These are phyloP conservation scores for Cerrena zonata DNA, from an alignment of 1,284 basidiomycete genomes.

Conservation along the genomic window DNA sequence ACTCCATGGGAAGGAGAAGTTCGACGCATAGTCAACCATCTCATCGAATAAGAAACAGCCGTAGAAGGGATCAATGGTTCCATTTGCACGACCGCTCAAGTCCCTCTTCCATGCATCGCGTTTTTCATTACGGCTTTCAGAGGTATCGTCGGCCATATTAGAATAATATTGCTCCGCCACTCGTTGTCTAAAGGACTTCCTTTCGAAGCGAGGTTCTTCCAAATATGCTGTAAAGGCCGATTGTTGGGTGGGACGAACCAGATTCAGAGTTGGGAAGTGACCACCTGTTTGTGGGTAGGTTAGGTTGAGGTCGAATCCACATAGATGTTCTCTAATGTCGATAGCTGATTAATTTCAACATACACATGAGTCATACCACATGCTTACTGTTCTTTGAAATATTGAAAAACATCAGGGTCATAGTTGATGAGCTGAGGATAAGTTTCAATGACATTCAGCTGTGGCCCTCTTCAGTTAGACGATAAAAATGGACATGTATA, in stretches of 20 bases:
- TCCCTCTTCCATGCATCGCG: constrained; percentile 21
- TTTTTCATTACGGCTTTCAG: constrained; percentile 8
- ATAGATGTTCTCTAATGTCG: constrained; percentile 49
- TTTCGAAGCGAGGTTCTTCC: constrained; percentile 8
- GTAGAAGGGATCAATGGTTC: constrained; percentile 32
- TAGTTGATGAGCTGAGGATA: constrained; percentile 18
- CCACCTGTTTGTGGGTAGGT: constrained; percentile 58
- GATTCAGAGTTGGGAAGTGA: constrained; percentile 37
- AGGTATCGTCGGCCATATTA: constrained; percentile 5
- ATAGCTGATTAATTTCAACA: not conserved
- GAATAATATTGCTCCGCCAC: not conserved
- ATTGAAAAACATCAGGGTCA: constrained; percentile 15
- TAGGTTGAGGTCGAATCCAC: constrained; percentile 61
- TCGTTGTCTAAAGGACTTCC: constrained; percentile 7
- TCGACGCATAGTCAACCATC: constrained; percentile 33
- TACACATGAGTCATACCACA: not conserved
- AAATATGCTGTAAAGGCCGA: constrained; percentile 5
- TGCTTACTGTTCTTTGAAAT: constrained; percentile 27
- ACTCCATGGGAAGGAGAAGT: constrained; percentile 32
- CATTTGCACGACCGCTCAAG: constrained; percentile 22
- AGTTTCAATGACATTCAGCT: constrained; percentile 14
- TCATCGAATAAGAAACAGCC: constrained; percentile 32
- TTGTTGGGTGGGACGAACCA: not conserved
- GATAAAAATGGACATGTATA: not conserved
- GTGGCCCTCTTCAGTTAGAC: not conserved